Evolutionary conservation across 2,329 filamentous ascomycete genomes (phyloP).

Genomic region (Xylariaceae sp.): DNA sequence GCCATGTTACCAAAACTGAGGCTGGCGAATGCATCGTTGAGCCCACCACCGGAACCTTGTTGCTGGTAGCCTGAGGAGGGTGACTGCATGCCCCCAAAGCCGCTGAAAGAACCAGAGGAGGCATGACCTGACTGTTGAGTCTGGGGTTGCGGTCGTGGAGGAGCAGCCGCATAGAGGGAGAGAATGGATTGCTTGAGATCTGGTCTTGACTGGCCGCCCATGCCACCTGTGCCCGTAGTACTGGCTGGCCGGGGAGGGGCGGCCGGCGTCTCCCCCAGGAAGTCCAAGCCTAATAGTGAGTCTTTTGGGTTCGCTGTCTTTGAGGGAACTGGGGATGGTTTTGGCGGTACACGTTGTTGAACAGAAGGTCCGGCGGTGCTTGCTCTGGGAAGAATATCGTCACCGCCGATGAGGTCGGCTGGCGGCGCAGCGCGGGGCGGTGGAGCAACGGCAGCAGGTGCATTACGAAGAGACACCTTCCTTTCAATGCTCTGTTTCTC

Average conservation of each 20-base stretch:
- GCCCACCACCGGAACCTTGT: constrained; percentile 53
- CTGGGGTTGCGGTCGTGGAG: constrained; percentile 61
- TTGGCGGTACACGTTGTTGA: constrained; percentile 52
- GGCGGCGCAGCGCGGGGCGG: constrained; percentile 44
- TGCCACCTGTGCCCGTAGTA: constrained; percentile 63
- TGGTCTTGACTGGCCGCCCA: constrained; percentile 70
- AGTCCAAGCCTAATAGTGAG: constrained; percentile 88
- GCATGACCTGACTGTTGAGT: constrained; percentile 51
- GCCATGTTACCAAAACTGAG: constrained; percentile 57
- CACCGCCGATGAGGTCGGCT: constrained; percentile 81
- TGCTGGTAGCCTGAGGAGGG: constrained; percentile 49
- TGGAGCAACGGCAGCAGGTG: constrained; percentile 46
- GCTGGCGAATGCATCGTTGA: constrained; percentile 78
- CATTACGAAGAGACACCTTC: constrained; percentile 60
- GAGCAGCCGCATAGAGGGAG: constrained; percentile 84
- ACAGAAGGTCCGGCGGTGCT: constrained; percentile 68
- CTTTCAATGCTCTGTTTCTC: constrained; percentile 64
- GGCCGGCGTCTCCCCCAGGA: constrained; percentile 71
- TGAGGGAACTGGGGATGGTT: constrained; percentile 64
- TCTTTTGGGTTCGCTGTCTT: constrained; percentile 75
- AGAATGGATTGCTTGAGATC: constrained; percentile 97
- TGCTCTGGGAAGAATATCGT: constrained; percentile 65
- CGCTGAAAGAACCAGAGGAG: constrained; percentile 63
- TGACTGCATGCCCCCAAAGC: constrained; percentile 67
- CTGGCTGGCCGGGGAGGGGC: constrained; percentile 80